A percentile compares a stretch with the other conserved stretches of the same genome.
These are phyloP conservation scores for Aspergillus japonicus DNA, from an alignment of 2,329 filamentous ascomycete genomes.

Conservation along the genomic window DNA sequence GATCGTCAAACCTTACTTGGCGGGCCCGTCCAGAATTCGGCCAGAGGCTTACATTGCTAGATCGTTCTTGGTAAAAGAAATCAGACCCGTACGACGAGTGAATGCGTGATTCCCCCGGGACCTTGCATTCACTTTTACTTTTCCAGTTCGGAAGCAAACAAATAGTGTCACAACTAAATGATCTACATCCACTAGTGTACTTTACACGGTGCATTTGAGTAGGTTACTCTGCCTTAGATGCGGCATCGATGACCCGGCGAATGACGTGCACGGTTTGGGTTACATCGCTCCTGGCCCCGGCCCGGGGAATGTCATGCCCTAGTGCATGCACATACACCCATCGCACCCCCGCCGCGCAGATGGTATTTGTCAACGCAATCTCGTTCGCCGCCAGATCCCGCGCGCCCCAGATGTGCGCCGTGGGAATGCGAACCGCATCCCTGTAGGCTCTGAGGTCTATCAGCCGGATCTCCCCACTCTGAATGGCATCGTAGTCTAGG, in stretches of 20 bases:
- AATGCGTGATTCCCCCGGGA: background rate
- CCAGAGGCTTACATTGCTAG: background rate
- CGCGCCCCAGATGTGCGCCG: slow-evolving; percentile 20
- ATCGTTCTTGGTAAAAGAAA: background rate
- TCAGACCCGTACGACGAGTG: background rate
- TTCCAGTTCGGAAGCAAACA: background rate
- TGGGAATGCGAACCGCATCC: slow-evolving; percentile 11
- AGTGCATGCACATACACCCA: slow-evolving; percentile 15
- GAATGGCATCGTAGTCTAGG: slow-evolving; percentile 5
- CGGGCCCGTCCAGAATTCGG: background rate
- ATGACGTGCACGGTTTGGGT: slow-evolving; percentile 11
- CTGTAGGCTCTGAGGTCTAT: background rate
- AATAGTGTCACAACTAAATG: background rate
- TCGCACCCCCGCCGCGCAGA: slow-evolving; percentile 10
- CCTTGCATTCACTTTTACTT: background rate
- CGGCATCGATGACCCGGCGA: slow-evolving; percentile 8
- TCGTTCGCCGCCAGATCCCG: slow-evolving; percentile 1
- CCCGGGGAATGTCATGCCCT: slow-evolving; percentile 16
- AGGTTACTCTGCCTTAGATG: background rate
- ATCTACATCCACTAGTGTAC: background rate
- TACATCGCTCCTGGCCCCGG: slow-evolving; percentile 5
- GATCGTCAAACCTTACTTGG: background rate
- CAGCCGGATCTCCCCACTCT: background rate
- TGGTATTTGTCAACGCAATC: slow-evolving; percentile 4
- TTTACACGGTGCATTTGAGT: background rate